These are phyloP conservation scores for Botrytis cinerea DNA, from an alignment of 2,329 filamentous ascomycete genomes.

Conservation along the genomic window DNA sequence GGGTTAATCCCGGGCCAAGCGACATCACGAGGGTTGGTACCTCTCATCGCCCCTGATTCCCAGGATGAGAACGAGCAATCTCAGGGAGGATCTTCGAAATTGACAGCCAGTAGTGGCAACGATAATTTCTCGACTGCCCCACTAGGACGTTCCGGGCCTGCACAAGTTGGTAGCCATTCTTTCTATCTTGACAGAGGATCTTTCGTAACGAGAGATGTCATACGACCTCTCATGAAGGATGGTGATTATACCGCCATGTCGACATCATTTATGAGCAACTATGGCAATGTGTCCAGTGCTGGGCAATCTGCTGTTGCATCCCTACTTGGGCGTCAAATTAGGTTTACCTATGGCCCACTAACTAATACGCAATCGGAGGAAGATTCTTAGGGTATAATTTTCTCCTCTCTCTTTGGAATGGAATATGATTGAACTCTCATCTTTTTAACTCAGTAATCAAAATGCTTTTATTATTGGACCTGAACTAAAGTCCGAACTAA, in stretches of 20 bases:
- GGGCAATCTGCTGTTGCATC: conserved; percentile 13
- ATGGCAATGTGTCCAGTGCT: not conserved
- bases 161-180: conserved; percentile 12
- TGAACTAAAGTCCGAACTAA: not conserved
- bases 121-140: not conserved
- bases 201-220: conserved; percentile 9
- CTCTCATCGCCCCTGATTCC: not conserved
- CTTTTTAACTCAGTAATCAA: not conserved
- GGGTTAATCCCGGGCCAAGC: not conserved
- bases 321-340: not conserved
- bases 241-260: not conserved
- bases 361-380: not conserved
- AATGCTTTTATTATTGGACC: not conserved
- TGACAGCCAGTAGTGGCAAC: not conserved
- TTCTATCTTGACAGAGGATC: conserved; percentile 20
- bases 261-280: not conserved
- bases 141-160: not conserved
- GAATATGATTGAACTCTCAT: not conserved
- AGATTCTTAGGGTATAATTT: not conserved
- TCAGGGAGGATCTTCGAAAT: not conserved
- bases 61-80: not conserved
- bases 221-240: conserved; percentile 13
- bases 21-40: not conserved
- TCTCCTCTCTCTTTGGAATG: not conserved
- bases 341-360: conserved; percentile 6